A percentile compares a stretch with the other conserved stretches of the same genome.
These are phyloP conservation scores for Suillus weaverae DNA, from an alignment of 768 basidiomycete genomes.

Conservation along the genomic window DNA sequence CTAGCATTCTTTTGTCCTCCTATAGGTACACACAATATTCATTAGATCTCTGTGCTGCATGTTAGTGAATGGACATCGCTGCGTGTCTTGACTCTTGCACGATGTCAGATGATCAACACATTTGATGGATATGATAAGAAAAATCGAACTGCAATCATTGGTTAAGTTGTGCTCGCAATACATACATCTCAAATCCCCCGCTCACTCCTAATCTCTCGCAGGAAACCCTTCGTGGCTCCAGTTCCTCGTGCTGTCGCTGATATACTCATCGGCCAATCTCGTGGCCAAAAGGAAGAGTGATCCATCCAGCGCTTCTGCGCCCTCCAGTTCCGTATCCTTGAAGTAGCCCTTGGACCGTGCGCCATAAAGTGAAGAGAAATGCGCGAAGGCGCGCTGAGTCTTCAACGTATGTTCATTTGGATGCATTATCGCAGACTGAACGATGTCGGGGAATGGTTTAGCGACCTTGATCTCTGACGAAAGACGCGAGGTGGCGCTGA, in stretches of 20 bases:
- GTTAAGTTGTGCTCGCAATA: slow-evolving; percentile 6
- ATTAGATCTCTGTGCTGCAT: background rate
- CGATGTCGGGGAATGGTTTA: slow-evolving; percentile 41
- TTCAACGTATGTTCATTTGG: slow-evolving; percentile 36
- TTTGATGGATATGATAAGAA: background rate
- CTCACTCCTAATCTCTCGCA: background rate
- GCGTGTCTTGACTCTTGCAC: background rate
- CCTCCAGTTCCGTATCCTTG: slow-evolving; percentile 30
- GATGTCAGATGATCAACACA: background rate
- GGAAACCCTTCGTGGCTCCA: slow-evolving; percentile 32
- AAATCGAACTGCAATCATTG: background rate
- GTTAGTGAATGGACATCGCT: background rate
- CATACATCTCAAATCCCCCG: background rate
- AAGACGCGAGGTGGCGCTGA: slow-evolving; percentile 18
- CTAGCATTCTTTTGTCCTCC: too few species aligned
- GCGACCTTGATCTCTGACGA: slow-evolving; percentile 14
- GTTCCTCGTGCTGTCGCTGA: slow-evolving; percentile 25
- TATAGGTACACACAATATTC: background rate
- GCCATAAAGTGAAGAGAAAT: slow-evolving; percentile 34
- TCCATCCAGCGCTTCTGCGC: slow-evolving; percentile 35
- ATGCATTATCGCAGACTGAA: slow-evolving; percentile 38
- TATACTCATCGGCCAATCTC: slow-evolving; percentile 29
- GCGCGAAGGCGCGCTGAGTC: slow-evolving; percentile 34
- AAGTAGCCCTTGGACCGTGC: slow-evolving; percentile 26
- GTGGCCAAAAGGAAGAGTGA: slow-evolving; percentile 35